Percentiles rank a stretch among this genome's conserved stretches.
These are phyloP conservation scores for Butyriboletus appendiculatus DNA, from an alignment of 1,284 basidiomycete genomes.

Conservation along the genomic window DNA sequence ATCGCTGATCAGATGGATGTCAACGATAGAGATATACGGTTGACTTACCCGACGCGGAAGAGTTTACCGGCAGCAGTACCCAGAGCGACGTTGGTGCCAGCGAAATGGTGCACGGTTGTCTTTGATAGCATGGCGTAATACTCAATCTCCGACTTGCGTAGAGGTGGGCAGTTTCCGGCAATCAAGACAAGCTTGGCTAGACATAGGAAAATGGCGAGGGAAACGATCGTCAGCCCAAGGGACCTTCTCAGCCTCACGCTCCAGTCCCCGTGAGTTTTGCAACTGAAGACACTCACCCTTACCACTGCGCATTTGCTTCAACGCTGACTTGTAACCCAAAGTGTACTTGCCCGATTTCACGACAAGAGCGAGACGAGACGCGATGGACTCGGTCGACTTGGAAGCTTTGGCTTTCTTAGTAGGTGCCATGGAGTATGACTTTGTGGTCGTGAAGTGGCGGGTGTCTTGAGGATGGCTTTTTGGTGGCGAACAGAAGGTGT, in stretches of 20 bases:
- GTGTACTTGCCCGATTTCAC: constrained; percentile 97
- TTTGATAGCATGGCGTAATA: constrained; percentile 99
- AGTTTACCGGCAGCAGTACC: constrained; percentile 99
- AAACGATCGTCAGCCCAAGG: constrained; percentile 63
- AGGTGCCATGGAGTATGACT: constrained; percentile 75
- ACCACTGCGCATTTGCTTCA: constrained; percentile 98
- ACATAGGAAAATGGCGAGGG: constrained; percentile 13
- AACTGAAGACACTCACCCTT: constrained; percentile 74
- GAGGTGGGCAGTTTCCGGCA: constrained; percentile 98
- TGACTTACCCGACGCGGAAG: constrained; percentile 93
- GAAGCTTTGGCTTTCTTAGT: constrained; percentile 92
- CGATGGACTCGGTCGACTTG: constrained; percentile 94
- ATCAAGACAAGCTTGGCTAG: constrained; percentile 98
- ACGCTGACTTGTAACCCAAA: constrained; percentile 94
- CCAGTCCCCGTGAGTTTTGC: constrained; percentile 78
- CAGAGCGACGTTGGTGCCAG: constrained; percentile 96
- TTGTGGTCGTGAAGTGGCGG: constrained; percentile 23
- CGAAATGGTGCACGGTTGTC: constrained; percentile 96
- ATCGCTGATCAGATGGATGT: constrained; percentile 9
- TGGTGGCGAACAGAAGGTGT: not conserved
- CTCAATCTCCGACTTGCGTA: constrained; percentile 99
- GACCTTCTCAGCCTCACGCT: constrained; percentile 97
- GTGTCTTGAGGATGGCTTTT: constrained; percentile 20
- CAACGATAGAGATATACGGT: not conserved
- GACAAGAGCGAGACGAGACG: constrained; percentile 94